Base-by-base conservation (phyloP, 1,284 basidiomycete species). In the Paramarasmius palmivorus region DNA sequence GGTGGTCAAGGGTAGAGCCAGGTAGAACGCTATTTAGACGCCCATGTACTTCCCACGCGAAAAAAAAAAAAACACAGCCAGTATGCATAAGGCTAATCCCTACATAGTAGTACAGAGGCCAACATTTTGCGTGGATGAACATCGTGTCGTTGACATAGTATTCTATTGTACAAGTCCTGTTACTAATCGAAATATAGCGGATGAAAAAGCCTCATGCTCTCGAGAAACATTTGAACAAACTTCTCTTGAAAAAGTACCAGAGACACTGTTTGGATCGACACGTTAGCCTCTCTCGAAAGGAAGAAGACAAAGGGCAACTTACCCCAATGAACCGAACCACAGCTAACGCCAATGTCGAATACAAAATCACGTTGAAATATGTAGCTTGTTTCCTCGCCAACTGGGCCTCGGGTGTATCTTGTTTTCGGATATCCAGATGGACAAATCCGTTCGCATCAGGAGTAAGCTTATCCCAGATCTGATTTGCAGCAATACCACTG, bases 331-430 rank as follows among this genome's bases (percentile, higher is more conserved):
- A 90, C 55, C 90, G 78, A 59, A 93, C 81, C 39, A 81, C 67
- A 3, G 87, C 77, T 15, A 95, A 76, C 7, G 71, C 81, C 65
- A 93, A 92, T 0, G 92, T 94, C 29, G 86, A 83, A 78, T 88
- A 94, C 39, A 95, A 75, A 56, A 95, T 83, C 44, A 88, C 74
- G 15, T 79, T 75, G 69, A 92, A 91, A 68, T 90, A 91, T 50
- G 70, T 73, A 63, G 86, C 85, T 64, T 87, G 84, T 66, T 78
- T 81, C 26, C 62, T 50, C 41, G 73, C 72, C 58, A 86, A 68
- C 4, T 69, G 67, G 22, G 65, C 61, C 57, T 81, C 68, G 8
- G 22, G 55, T 81, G 79, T 37, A 59, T 53, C 23, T 62, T 59
- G 14, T 68, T 67, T 45, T 36, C 52, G 22, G 57, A 49, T 48